phyloP scores from a whole-genome alignment of 176 grass and related monocot species.

The Oryza australiensis region DNA sequence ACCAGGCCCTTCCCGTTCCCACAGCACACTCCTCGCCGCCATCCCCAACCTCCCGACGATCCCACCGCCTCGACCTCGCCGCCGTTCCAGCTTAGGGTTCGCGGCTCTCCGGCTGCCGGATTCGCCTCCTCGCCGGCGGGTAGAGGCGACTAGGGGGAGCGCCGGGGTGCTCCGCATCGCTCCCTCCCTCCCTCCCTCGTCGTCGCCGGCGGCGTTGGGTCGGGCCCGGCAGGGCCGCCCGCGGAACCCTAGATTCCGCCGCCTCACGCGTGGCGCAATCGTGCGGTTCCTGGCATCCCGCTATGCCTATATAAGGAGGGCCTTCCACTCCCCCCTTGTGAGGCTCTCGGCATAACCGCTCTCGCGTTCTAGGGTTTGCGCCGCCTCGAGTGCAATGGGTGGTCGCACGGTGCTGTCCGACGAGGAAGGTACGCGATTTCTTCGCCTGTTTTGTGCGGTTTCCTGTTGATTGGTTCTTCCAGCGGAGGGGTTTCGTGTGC shows the following conservation, averaged over 20 bases:
- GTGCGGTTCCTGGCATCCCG: constrained; percentile 7
- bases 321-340: background rate
- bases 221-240: background rate
- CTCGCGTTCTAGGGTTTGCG: constrained; percentile 53
- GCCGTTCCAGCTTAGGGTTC: background rate
- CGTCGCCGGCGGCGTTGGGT: background rate
- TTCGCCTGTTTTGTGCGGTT: background rate
- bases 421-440: constrained; percentile 67
- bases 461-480: background rate
- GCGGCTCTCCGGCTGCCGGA: background rate
- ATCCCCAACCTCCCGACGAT: constrained; percentile 19
- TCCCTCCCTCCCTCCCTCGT: background rate
- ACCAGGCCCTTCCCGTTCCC: background rate
- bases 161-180: background rate
- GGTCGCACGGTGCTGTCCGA: constrained; percentile 73
- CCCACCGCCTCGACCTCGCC: constrained; percentile 12
- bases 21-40: constrained; percentile 1
- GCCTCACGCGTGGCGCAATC: background rate
- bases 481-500: background rate
- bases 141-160: background rate
- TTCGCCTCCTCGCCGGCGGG: background rate
- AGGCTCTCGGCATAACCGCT: constrained; percentile 22
- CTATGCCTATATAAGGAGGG: constrained; percentile 7
- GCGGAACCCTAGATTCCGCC: constrained; percentile 33
- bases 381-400: constrained; percentile 49